phyloP scores from a whole-genome alignment of 2,329 filamentous ascomycete species.

The Ophiosphaerella herpotricha region DNA sequence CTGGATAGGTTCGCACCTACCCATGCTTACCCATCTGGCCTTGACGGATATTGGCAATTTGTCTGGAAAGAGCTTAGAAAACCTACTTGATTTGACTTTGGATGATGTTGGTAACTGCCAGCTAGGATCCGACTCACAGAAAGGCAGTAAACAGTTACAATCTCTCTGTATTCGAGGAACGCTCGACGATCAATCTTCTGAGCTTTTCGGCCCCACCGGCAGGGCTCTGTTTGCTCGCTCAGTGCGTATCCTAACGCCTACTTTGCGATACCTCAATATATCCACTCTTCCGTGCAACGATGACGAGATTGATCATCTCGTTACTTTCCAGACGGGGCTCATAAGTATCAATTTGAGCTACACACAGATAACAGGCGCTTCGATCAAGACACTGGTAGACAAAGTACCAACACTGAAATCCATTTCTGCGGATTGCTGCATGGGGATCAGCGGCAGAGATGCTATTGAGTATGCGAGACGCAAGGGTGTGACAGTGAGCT shows the following conservation, averaged over 20 bases:
- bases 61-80: constrained; percentile 4
- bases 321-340: constrained; percentile 21
- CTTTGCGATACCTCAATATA: constrained; percentile 21
- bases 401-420: constrained; percentile 27
- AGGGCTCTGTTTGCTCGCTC: constrained; percentile 17
- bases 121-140: too few relatives aligned
- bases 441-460: constrained; percentile 42
- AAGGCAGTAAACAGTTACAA: constrained; percentile 4
- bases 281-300: constrained; percentile 30
- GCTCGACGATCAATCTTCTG: neutral
- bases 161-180: constrained; percentile 8
- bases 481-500: constrained; percentile 36
- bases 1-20: constrained; percentile 4
- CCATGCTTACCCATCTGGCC: constrained; percentile 23
- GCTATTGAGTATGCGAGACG: constrained; percentile 48
- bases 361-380: constrained; percentile 48
- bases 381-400: constrained; percentile 46
- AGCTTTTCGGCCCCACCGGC: constrained; percentile 8
- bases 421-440: constrained; percentile 44
- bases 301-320: constrained; percentile 35
- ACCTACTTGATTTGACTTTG: constrained; percentile 14
- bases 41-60: constrained; percentile 16
- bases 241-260: constrained; percentile 27
- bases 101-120: too few relatives aligned
- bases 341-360: constrained; percentile 41